Base-by-base conservation (phyloP, 345 rosid species). In the Turnera subulata region DNA sequence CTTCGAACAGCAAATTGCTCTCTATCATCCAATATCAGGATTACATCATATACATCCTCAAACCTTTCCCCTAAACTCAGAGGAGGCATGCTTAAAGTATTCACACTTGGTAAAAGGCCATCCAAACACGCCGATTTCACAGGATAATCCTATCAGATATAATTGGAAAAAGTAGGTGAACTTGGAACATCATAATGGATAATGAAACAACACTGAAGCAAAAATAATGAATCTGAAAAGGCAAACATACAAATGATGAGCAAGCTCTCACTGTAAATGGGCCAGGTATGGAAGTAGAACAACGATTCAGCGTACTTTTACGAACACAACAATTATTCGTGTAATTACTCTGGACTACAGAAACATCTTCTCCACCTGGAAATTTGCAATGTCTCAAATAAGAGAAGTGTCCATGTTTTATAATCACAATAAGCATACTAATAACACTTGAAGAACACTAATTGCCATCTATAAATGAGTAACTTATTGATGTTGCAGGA, bases 1-100 rank as follows among this genome's bases (percentile, higher is more conserved):
- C 97, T 84, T 29, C 67, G 84, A 59, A 59, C 50, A 22, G 84
- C 80, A 77, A 84, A 89, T 49, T 89, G 87, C 80, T 89, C 95
- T 45, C 90, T 71, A 54, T 86, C 91, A 78, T 92, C 97, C 67
- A 92, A 61, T 63, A 89, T 82, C 68, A 89, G 67, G 52, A 84
- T 65, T 39, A 89, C 86, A 68, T 84, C 82, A 76, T 89, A 92
- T 44, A 65, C 68, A 70, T 84, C 91, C 72, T 78, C 87, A 76
- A 92, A 92, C 22, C 77, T 72, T 72, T 89, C 97, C 65, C 94
- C 94, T 22, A 58, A 72, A 67, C 63, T 65, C 62, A 92, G 75
- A 66, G 94, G 96, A 26, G 98, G 97, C 70, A 74, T 63, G 59
- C 76, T 73, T 71, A 71, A 51, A 61, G 62, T 6, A 47, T 66